Base-by-base conservation (phyloP, 2,329 filamentous ascomycete genomes). In the Metarhizium sp. region DNA sequence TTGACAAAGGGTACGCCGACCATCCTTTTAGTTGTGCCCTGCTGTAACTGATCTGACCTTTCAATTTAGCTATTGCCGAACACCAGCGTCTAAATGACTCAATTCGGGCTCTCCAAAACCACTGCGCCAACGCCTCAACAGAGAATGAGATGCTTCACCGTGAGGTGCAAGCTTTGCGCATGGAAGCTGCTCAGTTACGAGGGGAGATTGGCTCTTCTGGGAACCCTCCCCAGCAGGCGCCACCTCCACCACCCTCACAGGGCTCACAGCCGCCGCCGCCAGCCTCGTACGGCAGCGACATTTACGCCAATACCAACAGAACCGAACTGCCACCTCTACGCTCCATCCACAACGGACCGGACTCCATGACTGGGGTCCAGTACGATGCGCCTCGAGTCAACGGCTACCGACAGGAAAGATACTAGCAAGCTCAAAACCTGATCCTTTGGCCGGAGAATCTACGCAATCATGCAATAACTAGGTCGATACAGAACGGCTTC, bases 1-100 rank as follows among this genome's bases (percentile, higher is more conserved):
- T 68, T 95, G 16, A 91, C 87, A 2, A 92, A 92, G 76, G 87
- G 89, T 92, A 73, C 59, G 78, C 16, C n/a, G 5, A 7, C 6
- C 13, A 5, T 10, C 3, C 40, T 30, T 13, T 20, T 20, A 10
- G n/a, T 11, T 11, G 40, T n/a, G 4, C 8, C 18, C 25, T 18
- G n/a, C 46, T 14, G 32, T 48, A 18, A 49, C 42, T 20, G 14
- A 47, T 50, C 47, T 49, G 47, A 56, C 51, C 6, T 30, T 6
- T n/a, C 2, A 30, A 18, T 6, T 11, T 58, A 85, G 82, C 82
- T 18, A 86, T 86, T 56, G 73, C 78, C 25, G 82, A 86, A 61
- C 80, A 85, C 60, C 77, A 82, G 61, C 75, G 78, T 49, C 79
- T 81, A 56, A 65, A 64, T 32, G 80, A 81, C 11, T 70, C 70